These are phyloP conservation scores for Chlorophyllum brunneum DNA, from an alignment of 768 basidiomycete genomes.

Conservation along the genomic window DNA sequence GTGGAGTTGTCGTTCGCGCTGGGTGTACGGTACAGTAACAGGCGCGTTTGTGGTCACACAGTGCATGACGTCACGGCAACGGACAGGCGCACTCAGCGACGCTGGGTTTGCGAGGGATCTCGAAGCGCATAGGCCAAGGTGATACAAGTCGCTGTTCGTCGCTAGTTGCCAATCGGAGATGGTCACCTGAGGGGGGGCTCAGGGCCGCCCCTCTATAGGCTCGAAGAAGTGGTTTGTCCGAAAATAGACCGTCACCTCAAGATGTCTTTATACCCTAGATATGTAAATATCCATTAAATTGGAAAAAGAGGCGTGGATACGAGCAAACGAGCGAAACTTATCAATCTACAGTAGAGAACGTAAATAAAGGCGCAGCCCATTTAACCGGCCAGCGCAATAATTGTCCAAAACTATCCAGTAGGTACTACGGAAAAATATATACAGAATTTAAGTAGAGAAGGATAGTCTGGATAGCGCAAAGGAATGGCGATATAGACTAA, in stretches of 20 bases:
- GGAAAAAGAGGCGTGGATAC: neutral
- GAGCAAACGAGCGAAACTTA: neutral
- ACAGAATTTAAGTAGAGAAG: conserved; percentile 9
- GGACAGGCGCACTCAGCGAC: no score
- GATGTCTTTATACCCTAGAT: no score
- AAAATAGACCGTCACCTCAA: no score
- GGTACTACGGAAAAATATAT: conserved; percentile 5
- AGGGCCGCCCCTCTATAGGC: no score
- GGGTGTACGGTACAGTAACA: neutral
- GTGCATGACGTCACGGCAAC: no score
- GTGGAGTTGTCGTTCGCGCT: neutral
- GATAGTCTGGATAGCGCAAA: conserved; percentile 3
- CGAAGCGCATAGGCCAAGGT: no score
- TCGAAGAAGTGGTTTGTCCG: no score
- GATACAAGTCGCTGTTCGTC: no score
- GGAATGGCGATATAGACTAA: neutral
- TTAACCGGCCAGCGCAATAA: neutral
- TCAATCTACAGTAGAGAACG: neutral
- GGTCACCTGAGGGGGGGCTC: no score
- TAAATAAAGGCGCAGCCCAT: neutral
- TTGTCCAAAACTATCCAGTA: conserved; percentile 13
- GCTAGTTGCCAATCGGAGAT: no score
- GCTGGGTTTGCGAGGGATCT: no score
- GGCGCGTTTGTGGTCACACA: neutral
- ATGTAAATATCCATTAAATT: neutral